Evolutionary conservation across 2,329 filamentous ascomycete genomes (phyloP).

Genomic region (Diaporthe sp.): DNA sequence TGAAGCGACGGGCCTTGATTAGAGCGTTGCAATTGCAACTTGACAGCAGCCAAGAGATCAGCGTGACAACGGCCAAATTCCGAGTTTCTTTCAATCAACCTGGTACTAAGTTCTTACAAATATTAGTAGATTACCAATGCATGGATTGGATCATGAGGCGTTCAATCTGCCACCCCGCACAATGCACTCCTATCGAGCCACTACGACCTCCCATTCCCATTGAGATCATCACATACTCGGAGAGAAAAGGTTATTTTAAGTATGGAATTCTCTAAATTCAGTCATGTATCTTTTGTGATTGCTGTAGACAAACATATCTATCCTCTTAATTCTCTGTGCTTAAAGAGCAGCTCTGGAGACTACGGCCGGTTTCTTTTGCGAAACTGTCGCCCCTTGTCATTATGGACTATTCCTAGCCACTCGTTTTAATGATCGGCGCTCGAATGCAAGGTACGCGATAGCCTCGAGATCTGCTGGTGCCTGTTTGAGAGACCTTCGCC

Average conservation of each 20-base stretch:
- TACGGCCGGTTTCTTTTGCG: background rate
- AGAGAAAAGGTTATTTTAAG: background rate
- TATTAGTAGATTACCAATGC: too few species aligned
- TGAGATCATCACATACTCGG: too few species aligned
- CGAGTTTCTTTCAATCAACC: background rate
- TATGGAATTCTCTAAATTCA: background rate
- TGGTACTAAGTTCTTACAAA: background rate
- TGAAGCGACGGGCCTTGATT: background rate
- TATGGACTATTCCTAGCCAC: background rate
- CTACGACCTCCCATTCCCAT: too few species aligned
- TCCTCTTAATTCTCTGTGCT: fast-evolving
- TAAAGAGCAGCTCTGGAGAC: background rate
- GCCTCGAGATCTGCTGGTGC: conserved; percentile 6
- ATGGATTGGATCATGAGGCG: too few species aligned
- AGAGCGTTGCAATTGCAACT: too few species aligned
- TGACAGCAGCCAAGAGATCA: background rate
- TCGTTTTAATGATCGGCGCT: background rate
- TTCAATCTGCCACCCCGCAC: background rate
- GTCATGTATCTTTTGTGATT: background rate
- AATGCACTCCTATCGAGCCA: too few species aligned
- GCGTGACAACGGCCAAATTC: background rate
- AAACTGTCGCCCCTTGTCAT: background rate
- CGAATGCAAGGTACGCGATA: conserved; percentile 14
- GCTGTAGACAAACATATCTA: fast-evolving
- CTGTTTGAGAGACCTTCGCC: conserved; percentile 2